Evolutionary conservation across 345 rosid species (phyloP), one percentile per base, ranked within the genome.

Genomic region (Moricandia moricandioides): DNA sequence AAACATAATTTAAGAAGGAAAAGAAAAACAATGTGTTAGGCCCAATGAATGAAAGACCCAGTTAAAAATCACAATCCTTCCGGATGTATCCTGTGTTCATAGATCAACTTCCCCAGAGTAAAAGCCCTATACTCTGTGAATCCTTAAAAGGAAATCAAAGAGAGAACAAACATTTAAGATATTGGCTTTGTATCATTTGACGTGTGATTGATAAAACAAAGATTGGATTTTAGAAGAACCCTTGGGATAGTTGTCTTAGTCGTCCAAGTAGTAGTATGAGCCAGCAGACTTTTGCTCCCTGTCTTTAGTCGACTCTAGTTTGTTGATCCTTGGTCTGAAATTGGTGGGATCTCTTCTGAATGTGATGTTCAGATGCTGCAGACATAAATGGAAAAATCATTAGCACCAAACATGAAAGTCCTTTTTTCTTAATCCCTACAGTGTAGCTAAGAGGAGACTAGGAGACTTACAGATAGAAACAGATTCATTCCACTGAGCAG

Each of bases 401-500:
- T 45, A 64, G 61, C 52, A 60, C 14, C 55, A 51, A 24, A 45
- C 47, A 12, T 43, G 2, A 29, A 29, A 12, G 1, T 47, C 17
- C 14, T n/a, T 10, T 62, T 10, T 37, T 27, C 21, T 21, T 9
- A 5, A 16, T 11, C 6, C 31, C 6, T 2, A 49, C 6, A 0
- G 7, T 8, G 45, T 8, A 34, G 27, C 2, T 14, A 4, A 21
- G 43, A 45, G n/a, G 57, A 17, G 51, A 43, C 12, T 30, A 74
- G 7, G 59, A 73, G 34, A 80, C 98, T 85, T 83, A 96, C 98
- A 29, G 97, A 96, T 80, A 96, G 79, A 85, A 96, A 96, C 62
- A 91, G 91, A 83, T 96, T 96, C 99, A 96, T 96, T 65, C 99
- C 98, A 16, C 98, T 89, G 82, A 92, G 81, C 82, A 96, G 78